phyloP scores from a whole-genome alignment of 768 basidiomycete genomes.

The Russula sp. region DNA sequence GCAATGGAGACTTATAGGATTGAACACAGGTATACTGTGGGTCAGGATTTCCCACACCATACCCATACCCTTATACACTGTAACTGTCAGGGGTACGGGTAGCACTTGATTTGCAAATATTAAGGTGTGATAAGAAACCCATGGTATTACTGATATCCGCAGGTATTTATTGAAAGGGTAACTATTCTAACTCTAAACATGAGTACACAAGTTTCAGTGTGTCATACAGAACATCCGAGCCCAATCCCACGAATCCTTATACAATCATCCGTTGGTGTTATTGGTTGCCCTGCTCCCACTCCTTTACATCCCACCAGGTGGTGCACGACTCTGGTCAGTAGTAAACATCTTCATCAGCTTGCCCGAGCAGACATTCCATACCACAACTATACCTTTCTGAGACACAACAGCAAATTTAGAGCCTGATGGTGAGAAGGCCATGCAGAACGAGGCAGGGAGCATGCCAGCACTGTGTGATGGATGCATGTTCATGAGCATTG shows the following conservation, averaged over 20 bases:
- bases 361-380: slow-evolving; percentile 79
- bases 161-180: too few relatives aligned
- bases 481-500: slow-evolving; percentile 36
- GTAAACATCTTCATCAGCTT: slow-evolving; percentile 67
- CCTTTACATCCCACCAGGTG: slow-evolving; percentile 28
- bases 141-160: too few relatives aligned
- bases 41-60: too few relatives aligned
- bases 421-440: slow-evolving; percentile 73
- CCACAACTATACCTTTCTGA: slow-evolving; percentile 74
- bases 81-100: too few relatives aligned
- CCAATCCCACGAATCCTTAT: slow-evolving; percentile 70
- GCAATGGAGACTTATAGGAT: too few relatives aligned
- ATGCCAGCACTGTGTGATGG: slow-evolving; percentile 31
- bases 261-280: slow-evolving; percentile 50
- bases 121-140: too few relatives aligned
- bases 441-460: slow-evolving; percentile 71
- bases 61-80: too few relatives aligned
- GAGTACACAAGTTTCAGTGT: too few relatives aligned
- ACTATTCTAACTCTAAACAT: too few relatives aligned
- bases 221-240: too few relatives aligned
- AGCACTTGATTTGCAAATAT: too few relatives aligned
- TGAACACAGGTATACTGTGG: too few relatives aligned
- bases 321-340: slow-evolving; percentile 44
- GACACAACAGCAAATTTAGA: slow-evolving; percentile 79
- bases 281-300: slow-evolving; percentile 39